Evolutionary conservation across 495 filamentous ascomycete genomes (phyloP), one percentile per base, ranked within the genome.

Genomic region (Neurospora sublineolata): DNA sequence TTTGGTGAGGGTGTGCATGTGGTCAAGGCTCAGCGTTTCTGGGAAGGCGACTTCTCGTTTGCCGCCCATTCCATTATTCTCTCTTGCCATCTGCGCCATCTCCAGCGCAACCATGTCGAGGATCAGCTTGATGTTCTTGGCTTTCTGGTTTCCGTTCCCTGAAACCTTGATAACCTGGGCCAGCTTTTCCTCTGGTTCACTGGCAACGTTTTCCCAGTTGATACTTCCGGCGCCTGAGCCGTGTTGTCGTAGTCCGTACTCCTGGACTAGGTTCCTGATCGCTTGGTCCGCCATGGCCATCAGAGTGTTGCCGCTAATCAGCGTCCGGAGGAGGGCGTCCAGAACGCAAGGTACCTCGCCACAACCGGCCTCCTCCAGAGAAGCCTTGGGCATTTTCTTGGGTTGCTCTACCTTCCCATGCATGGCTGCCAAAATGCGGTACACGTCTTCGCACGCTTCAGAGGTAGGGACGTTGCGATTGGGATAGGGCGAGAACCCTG

Each of bases 341-440:
- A 99, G 85, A 1, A 97, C 89, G 23, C 90, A 94, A 0, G 94
- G 94, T 0, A 97, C 95, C 79, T 99, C 94, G 16, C 95, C 95
- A 75, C 95, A 99, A 2, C 94, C 94, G 20, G 94, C 88, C 16
- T 93, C 86, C 3, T 90, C 90, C 3, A 92, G 80, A n/a, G 92
- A 93, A 1, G 95, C 92, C 9, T 85, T 80, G 0, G 93, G 93
- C 18, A 95, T 89, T 2, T 82, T 87, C 18, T 87, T 81, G 1
- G 95, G 94, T 10, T 85, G 83, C 37, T 82, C 82, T 4, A 91
- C 85, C 46, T 88, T 81, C 1, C 90, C 91, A 76, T 97, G 93
- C 3, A 88, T 75, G 16, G 83, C 82, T 2, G 88, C 84, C 0
- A 99, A 84, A 1, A 97, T 83, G 1, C 82, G 77, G 71, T 89